Base-by-base conservation (phyloP, 2,329 filamentous ascomycete genomes). In the Penicillium sp. region DNA sequence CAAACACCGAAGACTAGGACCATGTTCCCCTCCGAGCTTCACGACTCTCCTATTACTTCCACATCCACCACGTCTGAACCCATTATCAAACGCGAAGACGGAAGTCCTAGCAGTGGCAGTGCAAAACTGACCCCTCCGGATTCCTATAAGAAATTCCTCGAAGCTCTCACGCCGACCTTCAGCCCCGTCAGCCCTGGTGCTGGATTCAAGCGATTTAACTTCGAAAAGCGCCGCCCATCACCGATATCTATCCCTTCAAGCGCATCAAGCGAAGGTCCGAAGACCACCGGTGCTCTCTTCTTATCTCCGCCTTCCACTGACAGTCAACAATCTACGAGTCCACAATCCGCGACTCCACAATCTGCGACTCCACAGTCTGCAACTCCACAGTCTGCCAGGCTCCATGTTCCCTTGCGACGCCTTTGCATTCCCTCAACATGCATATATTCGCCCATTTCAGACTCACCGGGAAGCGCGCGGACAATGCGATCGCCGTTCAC, bases 141-240 rank as follows among this genome's bases (percentile, higher is more conserved):
- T 13, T 33, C 92, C 50, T 97, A 97, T 68, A 86, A 89, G 59
- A 90, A 97, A 65, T 97, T 96, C 66, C 83, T 97, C 55, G 92
- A 90, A 73, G 84, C 85, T 52, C 83, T 95, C 72, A 86, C 81
- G 1, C 81, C 81, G 0, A 76, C 86, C 15, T 77, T 90, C 50
- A 82, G 85, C 55, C 87, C 88, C 7, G 73, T 81, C 41, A 77
- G 81, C 42, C 80, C 84, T 35, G 73, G 75, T 44, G 74, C 75
- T 50, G 78, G 78, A 60, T 79, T 80, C 55, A 66, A 70, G 35
- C 76, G 77, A 37, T 65, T 66, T 41, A 61, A 54, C 18, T 61
- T 65, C 27, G 64, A 33, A 23, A 61, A 55, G 31, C 56, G 58
- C 15, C 56, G 58, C 25, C 61, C 63, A 39, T 65, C 65, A 6